Conservation (phyloP, 495 filamentous ascomycete species). For the Chaetomium cochliodes region DNA sequence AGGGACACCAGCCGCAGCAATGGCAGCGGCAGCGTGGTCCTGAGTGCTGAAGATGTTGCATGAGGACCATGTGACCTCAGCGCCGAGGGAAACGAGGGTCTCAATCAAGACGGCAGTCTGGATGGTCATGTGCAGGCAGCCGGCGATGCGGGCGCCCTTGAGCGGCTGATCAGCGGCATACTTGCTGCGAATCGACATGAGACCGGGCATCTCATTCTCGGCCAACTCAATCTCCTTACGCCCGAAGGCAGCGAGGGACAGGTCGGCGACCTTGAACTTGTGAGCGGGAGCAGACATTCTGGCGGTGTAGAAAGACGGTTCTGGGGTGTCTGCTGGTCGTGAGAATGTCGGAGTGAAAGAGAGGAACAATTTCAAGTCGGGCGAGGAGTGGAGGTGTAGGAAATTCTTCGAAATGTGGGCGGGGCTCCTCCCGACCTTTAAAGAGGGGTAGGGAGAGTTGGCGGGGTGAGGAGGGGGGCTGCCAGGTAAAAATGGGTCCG, state of each 20-base stretch:
- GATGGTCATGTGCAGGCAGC: slow-evolving; percentile 99
- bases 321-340: slow-evolving; percentile 5
- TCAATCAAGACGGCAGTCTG: slow-evolving; percentile 99
- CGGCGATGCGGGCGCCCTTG: slow-evolving; percentile 83
- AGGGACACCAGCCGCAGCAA: slow-evolving; percentile 88
- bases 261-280: slow-evolving; percentile 97
- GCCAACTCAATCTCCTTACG: slow-evolving; percentile 98
- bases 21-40: slow-evolving; percentile 96
- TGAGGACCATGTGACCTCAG: slow-evolving; percentile 94
- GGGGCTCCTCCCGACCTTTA: slow-evolving; percentile 6
- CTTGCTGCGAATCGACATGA: slow-evolving; percentile 91
- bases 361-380: not conserved
- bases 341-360: not conserved
- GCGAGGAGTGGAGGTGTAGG: slow-evolving; percentile 3
- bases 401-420: slow-evolving; percentile 17
- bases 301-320: slow-evolving; percentile 15
- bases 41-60: slow-evolving; percentile 99
- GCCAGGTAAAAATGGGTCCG: slow-evolving; percentile 10
- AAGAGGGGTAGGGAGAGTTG: slow-evolving; percentile 9
- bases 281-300: slow-evolving; percentile 75
- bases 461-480: slow-evolving; percentile 19
- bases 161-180: slow-evolving; percentile 92
- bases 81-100: slow-evolving; percentile 88
- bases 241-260: slow-evolving; percentile 95
- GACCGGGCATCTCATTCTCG: slow-evolving; percentile 97